Percentiles rank a stretch among this genome's conserved stretches.
These are phyloP conservation scores for Pyropia yezoensis DNA, from an alignment of 23 red algal species.

Conservation along the genomic window DNA sequence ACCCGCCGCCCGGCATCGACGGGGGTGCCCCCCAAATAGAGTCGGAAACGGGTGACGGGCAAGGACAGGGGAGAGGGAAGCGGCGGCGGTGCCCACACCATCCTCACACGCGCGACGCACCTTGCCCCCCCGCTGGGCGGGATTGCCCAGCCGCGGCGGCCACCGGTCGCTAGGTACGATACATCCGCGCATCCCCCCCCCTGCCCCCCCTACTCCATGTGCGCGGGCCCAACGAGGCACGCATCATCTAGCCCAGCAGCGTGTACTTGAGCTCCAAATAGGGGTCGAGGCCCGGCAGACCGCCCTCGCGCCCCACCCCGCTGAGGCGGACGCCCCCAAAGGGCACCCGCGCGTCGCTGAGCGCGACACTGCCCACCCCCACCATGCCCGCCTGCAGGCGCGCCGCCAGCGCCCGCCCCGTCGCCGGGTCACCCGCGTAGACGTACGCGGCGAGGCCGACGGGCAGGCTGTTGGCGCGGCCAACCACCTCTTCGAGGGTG, in stretches of 20 bases:
- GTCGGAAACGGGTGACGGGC: too few species aligned
- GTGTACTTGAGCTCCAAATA: slow-evolving; percentile 67
- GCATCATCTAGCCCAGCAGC: slow-evolving; percentile 20
- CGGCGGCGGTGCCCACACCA: too few species aligned
- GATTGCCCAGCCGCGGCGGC: too few species aligned
- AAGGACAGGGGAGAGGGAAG: too few species aligned
- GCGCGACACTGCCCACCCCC: slow-evolving; percentile 46
- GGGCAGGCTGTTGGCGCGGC: slow-evolving; percentile 25
- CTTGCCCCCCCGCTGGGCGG: too few species aligned
- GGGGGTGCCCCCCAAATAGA: too few species aligned
- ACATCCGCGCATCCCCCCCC: too few species aligned
- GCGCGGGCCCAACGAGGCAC: too few species aligned
- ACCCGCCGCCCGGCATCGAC: too few species aligned
- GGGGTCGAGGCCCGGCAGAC: slow-evolving; percentile 46
- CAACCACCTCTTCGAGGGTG: slow-evolving; percentile 49
- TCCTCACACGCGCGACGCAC: too few species aligned
- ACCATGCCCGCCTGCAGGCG: slow-evolving; percentile 79
- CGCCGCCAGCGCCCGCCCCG: slow-evolving; percentile 21
- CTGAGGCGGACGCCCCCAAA: slow-evolving; percentile 86
- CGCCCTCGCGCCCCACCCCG: slow-evolving; percentile 84
- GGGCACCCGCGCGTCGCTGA: slow-evolving; percentile 50
- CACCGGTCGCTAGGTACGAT: too few species aligned
- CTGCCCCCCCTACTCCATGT: too few species aligned
- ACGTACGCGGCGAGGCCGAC: slow-evolving; percentile 80
- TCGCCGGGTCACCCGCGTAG: slow-evolving; percentile 42